A percentile compares a stretch with the other conserved stretches of the same genome.
phyloP scores from a whole-genome alignment of 306 rosid species.

The Vigna nakashimae region DNA sequence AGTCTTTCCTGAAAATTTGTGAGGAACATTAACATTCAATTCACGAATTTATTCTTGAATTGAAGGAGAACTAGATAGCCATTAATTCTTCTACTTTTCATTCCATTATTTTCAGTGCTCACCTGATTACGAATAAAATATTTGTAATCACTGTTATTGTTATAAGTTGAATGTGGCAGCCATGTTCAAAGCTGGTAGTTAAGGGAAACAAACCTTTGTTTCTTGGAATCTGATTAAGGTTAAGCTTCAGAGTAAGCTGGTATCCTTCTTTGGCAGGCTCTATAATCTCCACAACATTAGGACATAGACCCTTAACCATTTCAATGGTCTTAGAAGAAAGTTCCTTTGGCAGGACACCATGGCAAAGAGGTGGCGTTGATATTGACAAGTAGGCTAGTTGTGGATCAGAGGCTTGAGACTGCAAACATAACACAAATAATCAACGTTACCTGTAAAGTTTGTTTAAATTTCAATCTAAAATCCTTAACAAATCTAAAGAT shows the following conservation, averaged over 20 bases:
- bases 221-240: conserved; percentile 60
- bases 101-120: conserved; percentile 1
- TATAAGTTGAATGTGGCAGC: conserved; percentile 19
- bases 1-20: background rate
- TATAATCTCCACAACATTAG: conserved; percentile 59
- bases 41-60: background rate
- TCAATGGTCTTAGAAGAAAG: conserved; percentile 60
- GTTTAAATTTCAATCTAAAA: conserved; percentile 19
- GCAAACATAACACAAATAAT: conserved; percentile 39
- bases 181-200: background rate
- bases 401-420: conserved; percentile 73
- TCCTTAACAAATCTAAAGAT: background rate
- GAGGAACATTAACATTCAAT: background rate
- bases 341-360: conserved; percentile 54
- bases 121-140: background rate
- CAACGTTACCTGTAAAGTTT: conserved; percentile 6
- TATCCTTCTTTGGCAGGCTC: conserved; percentile 78
- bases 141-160: background rate
- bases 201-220: conserved; percentile 62
- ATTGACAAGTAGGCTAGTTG: conserved; percentile 67
- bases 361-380: conserved; percentile 71
- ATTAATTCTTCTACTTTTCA: conserved; percentile 12
- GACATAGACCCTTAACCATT: conserved; percentile 63
- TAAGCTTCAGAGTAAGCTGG: conserved; percentile 73
- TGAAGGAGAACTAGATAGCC: background rate